These are phyloP conservation scores for Schizophyllum commune DNA, from an alignment of 1,284 basidiomycete species.

Conservation along the genomic window DNA sequence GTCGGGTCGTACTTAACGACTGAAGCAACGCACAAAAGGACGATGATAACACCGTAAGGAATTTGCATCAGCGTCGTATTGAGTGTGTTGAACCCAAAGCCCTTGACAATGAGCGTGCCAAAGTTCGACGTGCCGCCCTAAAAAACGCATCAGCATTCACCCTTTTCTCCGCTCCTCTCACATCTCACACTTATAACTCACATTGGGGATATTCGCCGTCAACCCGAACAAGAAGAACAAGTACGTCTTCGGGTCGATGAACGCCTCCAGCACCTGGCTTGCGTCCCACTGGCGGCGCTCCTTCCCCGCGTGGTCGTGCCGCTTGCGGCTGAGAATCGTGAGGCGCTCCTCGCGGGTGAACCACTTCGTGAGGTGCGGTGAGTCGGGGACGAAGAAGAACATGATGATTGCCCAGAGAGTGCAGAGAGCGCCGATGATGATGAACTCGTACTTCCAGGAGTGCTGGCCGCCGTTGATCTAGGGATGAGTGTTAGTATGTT, in stretches of 20 bases:
- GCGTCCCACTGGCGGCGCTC: slow-evolving; percentile 24
- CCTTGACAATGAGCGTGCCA: slow-evolving; percentile 29
- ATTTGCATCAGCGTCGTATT: slow-evolving; percentile 33
- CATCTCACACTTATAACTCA: background rate
- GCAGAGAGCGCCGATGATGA: slow-evolving; percentile 23
- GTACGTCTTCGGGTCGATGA: slow-evolving; percentile 22
- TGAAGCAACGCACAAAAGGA: slow-evolving; percentile 11
- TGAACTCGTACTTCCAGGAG: slow-evolving; percentile 31
- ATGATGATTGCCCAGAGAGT: slow-evolving; percentile 18
- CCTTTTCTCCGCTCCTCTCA: background rate
- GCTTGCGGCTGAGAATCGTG: slow-evolving; percentile 26
- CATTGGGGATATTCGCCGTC: slow-evolving; percentile 20
- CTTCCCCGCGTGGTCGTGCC: slow-evolving; percentile 19
- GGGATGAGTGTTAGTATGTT: background rate
- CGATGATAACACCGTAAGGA: slow-evolving; percentile 23
- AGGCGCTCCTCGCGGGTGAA: slow-evolving; percentile 26
- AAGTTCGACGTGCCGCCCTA: slow-evolving; percentile 22
- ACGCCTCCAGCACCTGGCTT: slow-evolving; percentile 22
- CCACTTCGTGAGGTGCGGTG: slow-evolving; percentile 25
- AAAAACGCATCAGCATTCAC: background rate
- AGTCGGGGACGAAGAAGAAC: slow-evolving; percentile 25
- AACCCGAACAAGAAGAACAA: slow-evolving; percentile 24
- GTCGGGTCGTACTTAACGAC: background rate
- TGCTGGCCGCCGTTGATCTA: slow-evolving; percentile 16
- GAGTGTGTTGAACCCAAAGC: slow-evolving; percentile 30